A percentile compares a stretch with the other conserved stretches of the same genome.
Conservation (phyloP, 1,139 yeast genomes). For the Pichia norvegensis region DNA sequence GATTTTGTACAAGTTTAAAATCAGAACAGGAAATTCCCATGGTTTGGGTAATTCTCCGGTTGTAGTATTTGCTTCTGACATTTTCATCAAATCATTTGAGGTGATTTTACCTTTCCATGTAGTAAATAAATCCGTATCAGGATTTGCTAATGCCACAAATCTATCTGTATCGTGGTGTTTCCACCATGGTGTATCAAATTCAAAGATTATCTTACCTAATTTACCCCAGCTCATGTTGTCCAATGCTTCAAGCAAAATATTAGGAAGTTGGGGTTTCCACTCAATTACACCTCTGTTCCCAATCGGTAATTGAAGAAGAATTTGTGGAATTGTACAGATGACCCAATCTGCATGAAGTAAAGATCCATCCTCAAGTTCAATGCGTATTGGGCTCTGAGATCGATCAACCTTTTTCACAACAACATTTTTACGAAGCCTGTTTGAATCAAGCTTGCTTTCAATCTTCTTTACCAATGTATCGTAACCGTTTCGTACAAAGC, state of each 20-base stretch:
- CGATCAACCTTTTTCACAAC: conserved; percentile 40
- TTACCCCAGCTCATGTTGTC: conserved; percentile 55
- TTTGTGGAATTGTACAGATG: conserved; percentile 71
- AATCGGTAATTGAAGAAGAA: conserved; percentile 40
- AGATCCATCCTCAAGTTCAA: conserved; percentile 27
- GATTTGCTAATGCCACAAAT: conserved; percentile 39
- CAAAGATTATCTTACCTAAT: conserved; percentile 70
- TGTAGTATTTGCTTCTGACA: not conserved
- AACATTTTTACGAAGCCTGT: conserved; percentile 35
- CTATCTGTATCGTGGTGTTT: conserved; percentile 38
- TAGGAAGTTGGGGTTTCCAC: conserved; percentile 58
- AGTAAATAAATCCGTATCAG: conserved; percentile 19
- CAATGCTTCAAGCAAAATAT: conserved; percentile 37
- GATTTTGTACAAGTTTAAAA: conserved; percentile 37
- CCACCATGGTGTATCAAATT: conserved; percentile 68
- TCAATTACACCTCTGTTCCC: conserved; percentile 37
- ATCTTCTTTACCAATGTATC: conserved; percentile 43
- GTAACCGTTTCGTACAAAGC: conserved; percentile 56
- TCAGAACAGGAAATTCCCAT: conserved; percentile 46
- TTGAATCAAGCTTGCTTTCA: conserved; percentile 33
- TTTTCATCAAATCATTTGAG: not conserved
- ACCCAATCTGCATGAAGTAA: conserved; percentile 40
- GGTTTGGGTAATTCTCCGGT: conserved; percentile 22
- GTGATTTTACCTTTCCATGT: not conserved
- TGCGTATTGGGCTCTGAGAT: conserved; percentile 12